Percentiles rank a stretch among this genome's conserved stretches.
phyloP scores from a whole-genome alignment of 2,329 filamentous ascomycete genomes.

The Gnomoniopsis smithogilvyi region DNA sequence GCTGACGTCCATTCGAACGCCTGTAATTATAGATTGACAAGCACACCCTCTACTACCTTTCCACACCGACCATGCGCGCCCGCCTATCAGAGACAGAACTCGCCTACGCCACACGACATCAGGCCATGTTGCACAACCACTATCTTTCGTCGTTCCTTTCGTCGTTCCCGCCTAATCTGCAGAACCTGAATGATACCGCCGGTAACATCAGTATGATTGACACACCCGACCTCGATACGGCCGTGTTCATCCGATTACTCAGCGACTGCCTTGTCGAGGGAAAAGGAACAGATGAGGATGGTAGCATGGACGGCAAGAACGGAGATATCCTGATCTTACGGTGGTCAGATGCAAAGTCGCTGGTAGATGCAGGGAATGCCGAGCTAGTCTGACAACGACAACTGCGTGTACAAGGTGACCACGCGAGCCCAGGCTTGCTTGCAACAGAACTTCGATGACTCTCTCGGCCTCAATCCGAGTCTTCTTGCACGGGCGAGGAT shows the following conservation, averaged over 20 bases:
- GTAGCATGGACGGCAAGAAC: conserved; percentile 53
- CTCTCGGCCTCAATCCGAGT: not conserved
- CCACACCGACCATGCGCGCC: conserved; percentile 47
- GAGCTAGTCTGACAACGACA: conserved; percentile 50
- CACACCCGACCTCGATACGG: conserved; percentile 73
- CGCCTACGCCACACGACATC: conserved; percentile 80
- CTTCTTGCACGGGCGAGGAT: not conserved
- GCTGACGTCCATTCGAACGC: not conserved
- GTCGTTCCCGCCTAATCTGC: conserved; percentile 74
- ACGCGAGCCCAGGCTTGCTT: not conserved
- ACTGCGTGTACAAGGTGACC: not conserved
- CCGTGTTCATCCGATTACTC: conserved; percentile 79
- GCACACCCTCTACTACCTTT: conserved; percentile 71
- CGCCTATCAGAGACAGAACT: conserved; percentile 76
- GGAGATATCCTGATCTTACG: conserved; percentile 67
- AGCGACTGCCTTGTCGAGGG: conserved; percentile 57
- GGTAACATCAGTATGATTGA: conserved; percentile 94
- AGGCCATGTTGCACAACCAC: conserved; percentile 78
- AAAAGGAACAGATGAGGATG: conserved; percentile 62
- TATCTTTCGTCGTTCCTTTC: conserved; percentile 82
- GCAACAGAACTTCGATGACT: not conserved
- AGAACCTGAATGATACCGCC: conserved; percentile 84
- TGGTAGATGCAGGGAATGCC: conserved; percentile 53
- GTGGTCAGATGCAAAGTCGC: conserved; percentile 69
- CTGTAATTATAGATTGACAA: conserved; percentile 61